These are phyloP conservation scores for Candida awuae DNA, from an alignment of 805 yeast species.

Conservation along the genomic window DNA sequence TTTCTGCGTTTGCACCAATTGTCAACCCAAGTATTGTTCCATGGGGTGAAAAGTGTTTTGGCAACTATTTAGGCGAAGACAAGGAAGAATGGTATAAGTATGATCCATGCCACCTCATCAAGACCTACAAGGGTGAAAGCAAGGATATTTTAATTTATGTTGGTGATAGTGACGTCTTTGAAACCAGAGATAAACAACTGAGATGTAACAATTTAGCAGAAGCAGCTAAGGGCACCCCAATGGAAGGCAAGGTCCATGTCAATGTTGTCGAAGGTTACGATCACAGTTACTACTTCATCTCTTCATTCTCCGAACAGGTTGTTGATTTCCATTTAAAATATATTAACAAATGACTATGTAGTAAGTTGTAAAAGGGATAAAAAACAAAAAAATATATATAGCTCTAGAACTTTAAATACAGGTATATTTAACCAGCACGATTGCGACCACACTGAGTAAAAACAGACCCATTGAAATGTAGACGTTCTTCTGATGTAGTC, in stretches of 20 bases:
- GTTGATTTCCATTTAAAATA: constrained; percentile 76
- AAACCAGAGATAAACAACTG: constrained; percentile 44
- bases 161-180: constrained; percentile 75
- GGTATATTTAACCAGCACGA: neutral
- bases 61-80: constrained; percentile 64
- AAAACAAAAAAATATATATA: too few relatives aligned
- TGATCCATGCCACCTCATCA: constrained; percentile 75
- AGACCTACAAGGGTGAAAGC: constrained; percentile 36
- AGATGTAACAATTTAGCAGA: constrained; percentile 64
- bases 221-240: constrained; percentile 49
- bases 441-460: constrained; percentile 1
- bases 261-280: constrained; percentile 75
- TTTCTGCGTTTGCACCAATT: constrained; percentile 88
- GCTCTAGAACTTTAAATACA: too few relatives aligned
- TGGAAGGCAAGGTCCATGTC: constrained; percentile 53
- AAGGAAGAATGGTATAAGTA: constrained; percentile 60
- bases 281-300: constrained; percentile 82
- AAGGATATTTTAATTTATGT: constrained; percentile 65
- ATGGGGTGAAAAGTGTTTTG: constrained; percentile 87
- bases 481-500: too few relatives aligned
- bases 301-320: constrained; percentile 73
- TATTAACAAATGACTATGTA: constrained; percentile 21
- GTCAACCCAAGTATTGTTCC: constrained; percentile 66
- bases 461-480: too few relatives aligned
- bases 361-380: neutral